A percentile compares a stretch with the other conserved stretches of the same genome.
phyloP scores from a whole-genome alignment of 2,329 filamentous ascomycete genomes.

The Thielaviopsis populi region DNA sequence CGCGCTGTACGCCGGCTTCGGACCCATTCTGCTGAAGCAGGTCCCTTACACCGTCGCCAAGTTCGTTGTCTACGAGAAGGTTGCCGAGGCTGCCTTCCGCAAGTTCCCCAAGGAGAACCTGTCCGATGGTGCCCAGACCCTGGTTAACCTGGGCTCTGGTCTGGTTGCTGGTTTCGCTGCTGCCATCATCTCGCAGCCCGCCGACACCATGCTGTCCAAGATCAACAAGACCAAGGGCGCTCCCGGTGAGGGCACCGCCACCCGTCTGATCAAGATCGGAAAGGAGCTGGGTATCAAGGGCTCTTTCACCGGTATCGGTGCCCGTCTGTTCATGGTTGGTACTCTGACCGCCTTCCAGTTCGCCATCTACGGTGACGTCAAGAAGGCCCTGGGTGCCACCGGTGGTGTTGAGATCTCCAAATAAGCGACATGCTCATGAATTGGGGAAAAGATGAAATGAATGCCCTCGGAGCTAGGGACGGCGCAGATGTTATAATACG shows the following conservation, averaged over 20 bases:
- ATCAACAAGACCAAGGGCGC: slow-evolving; percentile 90
- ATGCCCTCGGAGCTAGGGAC: not conserved
- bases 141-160: slow-evolving; percentile 55
- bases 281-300: slow-evolving; percentile 71
- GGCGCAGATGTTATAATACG: slow-evolving; percentile 17
- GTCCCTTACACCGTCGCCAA: slow-evolving; percentile 91
- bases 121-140: slow-evolving; percentile 55
- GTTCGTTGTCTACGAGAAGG: slow-evolving; percentile 89
- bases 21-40: slow-evolving; percentile 72
- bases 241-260: slow-evolving; percentile 69
- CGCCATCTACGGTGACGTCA: slow-evolving; percentile 70
- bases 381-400: slow-evolving; percentile 53
- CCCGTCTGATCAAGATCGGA: slow-evolving; percentile 73
- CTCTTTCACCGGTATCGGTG: slow-evolving; percentile 67
- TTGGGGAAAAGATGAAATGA: not conserved
- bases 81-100: slow-evolving; percentile 57
- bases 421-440: slow-evolving; percentile 21
- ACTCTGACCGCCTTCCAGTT: slow-evolving; percentile 69
- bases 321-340: slow-evolving; percentile 49
- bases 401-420: slow-evolving; percentile 60
- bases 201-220: slow-evolving; percentile 88
- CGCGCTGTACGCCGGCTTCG: slow-evolving; percentile 85
- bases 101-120: slow-evolving; percentile 54
- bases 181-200: slow-evolving; percentile 74
- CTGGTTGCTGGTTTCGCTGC: slow-evolving; percentile 51